Percentiles rank a stretch among this genome's conserved stretches.
Evolutionary conservation across 2,329 filamentous ascomycete species (phyloP).

Genomic region (Sphaceloma murrayae): DNA sequence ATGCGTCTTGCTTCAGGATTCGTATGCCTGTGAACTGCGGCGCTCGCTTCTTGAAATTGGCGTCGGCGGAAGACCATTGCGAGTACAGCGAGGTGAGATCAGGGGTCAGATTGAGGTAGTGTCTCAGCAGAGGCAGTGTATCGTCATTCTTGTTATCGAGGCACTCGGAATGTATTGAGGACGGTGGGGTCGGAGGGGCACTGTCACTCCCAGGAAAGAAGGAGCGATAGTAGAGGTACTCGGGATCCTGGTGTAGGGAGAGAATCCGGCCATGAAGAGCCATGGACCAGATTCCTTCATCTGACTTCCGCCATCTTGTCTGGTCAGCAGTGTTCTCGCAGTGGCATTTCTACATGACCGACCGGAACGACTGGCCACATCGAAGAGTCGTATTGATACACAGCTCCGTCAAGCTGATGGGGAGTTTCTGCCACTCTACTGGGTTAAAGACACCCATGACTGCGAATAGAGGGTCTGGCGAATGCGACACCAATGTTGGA

Average conservation of each 20-base stretch:
- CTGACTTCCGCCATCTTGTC: slow-evolving; percentile 71
- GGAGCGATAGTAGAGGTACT: slow-evolving; percentile 69
- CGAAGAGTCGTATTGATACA: slow-evolving; percentile 90
- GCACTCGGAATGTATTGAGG: slow-evolving; percentile 28
- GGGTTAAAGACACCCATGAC: slow-evolving; percentile 39
- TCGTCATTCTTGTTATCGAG: slow-evolving; percentile 40
- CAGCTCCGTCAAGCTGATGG: slow-evolving; percentile 71
- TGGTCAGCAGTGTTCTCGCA: background rate
- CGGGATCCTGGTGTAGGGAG: slow-evolving; percentile 71
- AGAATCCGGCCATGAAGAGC: slow-evolving; percentile 77
- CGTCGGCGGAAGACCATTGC: slow-evolving; percentile 75
- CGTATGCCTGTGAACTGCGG: slow-evolving; percentile 82
- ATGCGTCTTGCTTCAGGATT: slow-evolving; percentile 87
- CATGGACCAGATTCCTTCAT: slow-evolving; percentile 77
- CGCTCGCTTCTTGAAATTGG: slow-evolving; percentile 82
- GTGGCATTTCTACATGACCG: slow-evolving; percentile 18
- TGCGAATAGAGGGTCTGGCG: background rate
- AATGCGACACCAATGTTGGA: too few relatives aligned
- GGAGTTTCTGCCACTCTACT: slow-evolving; percentile 80
- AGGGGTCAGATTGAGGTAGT: slow-evolving; percentile 81
- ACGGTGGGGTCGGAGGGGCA: slow-evolving; percentile 32
- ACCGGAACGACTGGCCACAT: slow-evolving; percentile 88
- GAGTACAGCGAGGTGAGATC: slow-evolving; percentile 68
- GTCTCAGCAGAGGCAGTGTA: slow-evolving; percentile 61
- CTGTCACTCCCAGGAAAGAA: slow-evolving; percentile 41